phyloP scores from a whole-genome alignment of 306 rosid species.

The Vachellia collinsii region DNA sequence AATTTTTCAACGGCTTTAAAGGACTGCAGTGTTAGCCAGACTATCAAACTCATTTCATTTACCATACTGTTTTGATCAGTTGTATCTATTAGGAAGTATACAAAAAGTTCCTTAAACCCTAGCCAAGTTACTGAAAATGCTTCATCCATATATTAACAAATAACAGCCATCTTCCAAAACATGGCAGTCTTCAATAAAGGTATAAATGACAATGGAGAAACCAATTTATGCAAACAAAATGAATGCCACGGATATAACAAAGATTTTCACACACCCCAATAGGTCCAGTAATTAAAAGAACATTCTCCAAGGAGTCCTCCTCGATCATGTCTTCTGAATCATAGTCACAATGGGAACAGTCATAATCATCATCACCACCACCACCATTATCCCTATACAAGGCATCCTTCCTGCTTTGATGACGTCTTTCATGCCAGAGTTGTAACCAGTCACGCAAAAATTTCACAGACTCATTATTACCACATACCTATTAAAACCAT shows the following conservation, averaged over 20 bases:
- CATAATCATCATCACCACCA: constrained; percentile 36
- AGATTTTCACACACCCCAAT: constrained; percentile 63
- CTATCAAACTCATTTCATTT: constrained; percentile 11
- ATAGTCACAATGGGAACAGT: constrained; percentile 52
- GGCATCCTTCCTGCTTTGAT: constrained; percentile 46
- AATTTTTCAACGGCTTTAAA: constrained; percentile 7
- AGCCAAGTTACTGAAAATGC: constrained; percentile 5
- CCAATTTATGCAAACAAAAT: constrained; percentile 32
- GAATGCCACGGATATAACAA: constrained; percentile 16
- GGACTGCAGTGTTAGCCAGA: constrained; percentile 7
- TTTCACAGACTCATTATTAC: constrained; percentile 72
- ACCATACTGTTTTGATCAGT: not conserved
- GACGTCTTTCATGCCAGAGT: constrained; percentile 66
- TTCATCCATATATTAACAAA: constrained; percentile 8
- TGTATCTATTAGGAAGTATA: not conserved
- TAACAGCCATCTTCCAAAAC: constrained; percentile 13
- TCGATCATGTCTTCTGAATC: constrained; percentile 48
- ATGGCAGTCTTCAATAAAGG: constrained; percentile 27
- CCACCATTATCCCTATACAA: constrained; percentile 39
- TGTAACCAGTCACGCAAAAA: constrained; percentile 75
- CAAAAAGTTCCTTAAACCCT: constrained; percentile 1
- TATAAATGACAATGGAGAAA: constrained; percentile 12
- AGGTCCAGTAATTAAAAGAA: constrained; percentile 87
- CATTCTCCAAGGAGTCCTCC: constrained; percentile 56
- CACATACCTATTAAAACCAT: constrained; percentile 73